phyloP scores from a whole-genome alignment of 2,329 filamentous ascomycete genomes.

The Fusarium begoniae region DNA sequence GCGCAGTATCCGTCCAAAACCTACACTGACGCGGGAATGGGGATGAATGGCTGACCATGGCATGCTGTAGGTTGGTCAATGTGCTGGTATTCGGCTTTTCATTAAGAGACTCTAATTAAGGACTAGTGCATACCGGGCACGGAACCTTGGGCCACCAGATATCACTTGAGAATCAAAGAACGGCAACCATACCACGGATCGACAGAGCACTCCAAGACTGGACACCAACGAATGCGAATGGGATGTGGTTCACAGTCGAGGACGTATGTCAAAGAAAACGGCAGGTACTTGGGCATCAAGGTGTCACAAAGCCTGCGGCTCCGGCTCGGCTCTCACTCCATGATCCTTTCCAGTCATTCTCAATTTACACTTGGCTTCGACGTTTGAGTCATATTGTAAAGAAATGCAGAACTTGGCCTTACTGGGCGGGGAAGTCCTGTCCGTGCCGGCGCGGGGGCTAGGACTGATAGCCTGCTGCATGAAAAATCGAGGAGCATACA shows the following conservation, averaged over 20 bases:
- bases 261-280: background rate
- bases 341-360: background rate
- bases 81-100: background rate
- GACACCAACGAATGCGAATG: background rate
- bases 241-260: background rate
- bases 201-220: background rate
- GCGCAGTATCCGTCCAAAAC: slow-evolving; percentile 16
- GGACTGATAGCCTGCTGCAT: slow-evolving; percentile 14
- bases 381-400: background rate
- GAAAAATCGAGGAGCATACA: slow-evolving; percentile 3
- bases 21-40: slow-evolving; percentile 9
- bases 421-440: slow-evolving; percentile 28
- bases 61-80: background rate
- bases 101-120: background rate
- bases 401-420: slow-evolving; percentile 16
- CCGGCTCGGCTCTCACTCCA: slow-evolving; percentile 27
- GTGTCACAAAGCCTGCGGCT: slow-evolving; percentile 26
- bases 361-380: background rate
- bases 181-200: slow-evolving; percentile 2
- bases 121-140: slow-evolving; percentile 6
- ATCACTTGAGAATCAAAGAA: slow-evolving; percentile 18
- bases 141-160: background rate
- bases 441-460: slow-evolving; percentile 31
- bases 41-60: background rate
- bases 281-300: slow-evolving; percentile 5